A percentile compares a stretch with the other conserved stretches of the same genome.
These are phyloP conservation scores for Aquilaria malaccensis DNA, from an alignment of 345 rosid genomes.

Conservation along the genomic window DNA sequence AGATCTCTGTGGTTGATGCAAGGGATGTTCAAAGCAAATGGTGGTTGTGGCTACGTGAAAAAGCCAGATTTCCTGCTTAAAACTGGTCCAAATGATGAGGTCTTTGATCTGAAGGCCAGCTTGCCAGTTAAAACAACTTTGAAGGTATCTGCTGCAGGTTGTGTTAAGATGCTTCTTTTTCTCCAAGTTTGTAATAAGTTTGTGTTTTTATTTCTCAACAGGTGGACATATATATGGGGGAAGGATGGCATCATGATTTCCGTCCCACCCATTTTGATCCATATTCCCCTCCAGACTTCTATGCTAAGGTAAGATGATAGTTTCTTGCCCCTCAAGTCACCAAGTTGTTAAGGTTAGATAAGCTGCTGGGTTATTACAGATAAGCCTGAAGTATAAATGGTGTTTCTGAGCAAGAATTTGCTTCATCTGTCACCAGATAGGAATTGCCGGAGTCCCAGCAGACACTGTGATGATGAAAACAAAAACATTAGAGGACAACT, in stretches of 20 bases:
- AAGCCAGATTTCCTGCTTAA: conserved; percentile 64
- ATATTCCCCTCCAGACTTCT: conserved; percentile 37
- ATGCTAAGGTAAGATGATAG: conserved; percentile 47
- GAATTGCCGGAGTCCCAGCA: conserved; percentile 80
- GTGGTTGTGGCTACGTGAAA: conserved; percentile 87
- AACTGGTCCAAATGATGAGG: conserved; percentile 23
- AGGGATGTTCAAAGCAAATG: conserved; percentile 89
- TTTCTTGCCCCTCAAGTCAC: too few species aligned
- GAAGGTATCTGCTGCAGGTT: conserved; percentile 39
- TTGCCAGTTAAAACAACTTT: conserved; percentile 51
- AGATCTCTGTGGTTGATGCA: conserved; percentile 91
- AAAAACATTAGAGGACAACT: conserved; percentile 58
- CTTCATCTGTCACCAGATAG: conserved; percentile 38
- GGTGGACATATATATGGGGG: conserved; percentile 88
- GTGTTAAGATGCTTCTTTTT: neutral
- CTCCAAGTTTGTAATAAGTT: neutral
- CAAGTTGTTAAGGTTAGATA: too few species aligned
- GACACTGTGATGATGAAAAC: conserved; percentile 75
- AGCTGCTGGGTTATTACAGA: neutral
- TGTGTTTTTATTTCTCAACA: conserved; percentile 12
- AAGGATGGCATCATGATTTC: conserved; percentile 83
- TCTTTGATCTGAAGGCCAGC: conserved; percentile 54
- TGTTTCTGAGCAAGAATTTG: neutral
- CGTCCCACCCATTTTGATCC: conserved; percentile 58
- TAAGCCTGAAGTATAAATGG: neutral